Evolutionary conservation across 2,329 filamentous ascomycete genomes (phyloP), one percentile per base, ranked within the genome.

Genomic region (Xylariaceae sp.): DNA sequence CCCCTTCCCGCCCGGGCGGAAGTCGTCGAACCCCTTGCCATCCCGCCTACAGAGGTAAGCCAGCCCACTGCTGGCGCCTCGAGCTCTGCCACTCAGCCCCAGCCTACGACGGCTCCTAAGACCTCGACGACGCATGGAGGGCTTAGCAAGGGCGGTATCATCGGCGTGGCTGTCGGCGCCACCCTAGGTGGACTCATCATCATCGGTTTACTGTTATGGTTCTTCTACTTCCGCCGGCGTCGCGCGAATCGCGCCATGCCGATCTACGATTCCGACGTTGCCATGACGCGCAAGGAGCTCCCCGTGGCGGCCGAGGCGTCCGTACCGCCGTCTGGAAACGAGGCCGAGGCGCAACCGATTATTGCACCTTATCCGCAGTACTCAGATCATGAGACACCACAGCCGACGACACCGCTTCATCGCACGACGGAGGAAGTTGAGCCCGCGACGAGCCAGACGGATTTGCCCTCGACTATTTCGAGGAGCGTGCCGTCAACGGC

Each of bases 201-300:
- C 50, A 61, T 79, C 64, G 74, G 67, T 4, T 71, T 67, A 2
- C 62, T 79, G 6, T 83, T 75, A 73, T 76, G 78, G 64, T 67
- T 80, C 54, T 69, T 63, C 57, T 66, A 78, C 34, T 75, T 75
- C 13, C 77, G 78, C 3, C 77, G 78, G 3, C 75, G 74, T 3
- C 73, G 72, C 51, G 70, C 70, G 1, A 54, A 10, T 18, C 66
- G 68, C 17, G 63, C 65, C 54, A 63, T 65, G 35, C 64, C 64
- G 48, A 68, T 68, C 56, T 62, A 70, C 44, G 30, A 34, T 42
- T 62, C 67, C 10, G 68, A 68, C 64, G 62, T 70, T 42, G 68
- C 51, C 39, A 78, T 78, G 64, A 75, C 73, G 52, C 78, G 80
- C 72, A 73, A 60, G 62, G 63, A 55, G 67, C 51, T 56, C 4